phyloP scores from a whole-genome alignment of 345 rosid species.

The Salix arbutifolia region DNA sequence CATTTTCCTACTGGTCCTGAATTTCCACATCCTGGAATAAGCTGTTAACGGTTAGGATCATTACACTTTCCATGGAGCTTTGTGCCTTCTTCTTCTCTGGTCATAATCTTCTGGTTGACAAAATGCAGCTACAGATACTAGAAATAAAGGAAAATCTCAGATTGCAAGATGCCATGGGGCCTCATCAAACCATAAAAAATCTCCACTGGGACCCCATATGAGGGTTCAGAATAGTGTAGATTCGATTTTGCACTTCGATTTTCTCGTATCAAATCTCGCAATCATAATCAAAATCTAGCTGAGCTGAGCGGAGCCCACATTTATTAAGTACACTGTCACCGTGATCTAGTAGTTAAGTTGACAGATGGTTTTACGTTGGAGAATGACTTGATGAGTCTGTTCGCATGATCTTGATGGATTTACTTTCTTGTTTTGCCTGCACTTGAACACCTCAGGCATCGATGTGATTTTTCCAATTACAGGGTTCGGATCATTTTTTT shows the following conservation, averaged over 20 bases:
- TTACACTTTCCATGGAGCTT: neutral
- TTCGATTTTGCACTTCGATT: neutral
- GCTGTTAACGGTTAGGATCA: no score
- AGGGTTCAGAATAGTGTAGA: neutral
- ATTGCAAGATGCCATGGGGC: neutral
- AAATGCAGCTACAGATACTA: neutral
- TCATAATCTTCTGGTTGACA: neutral
- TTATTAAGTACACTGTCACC: neutral
- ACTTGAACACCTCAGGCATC: neutral
- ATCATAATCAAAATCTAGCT: neutral
- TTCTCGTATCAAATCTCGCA: neutral
- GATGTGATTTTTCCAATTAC: neutral
- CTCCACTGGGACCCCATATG: neutral
- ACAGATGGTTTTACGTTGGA: neutral
- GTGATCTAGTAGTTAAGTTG: neutral
- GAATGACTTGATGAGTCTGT: neutral
- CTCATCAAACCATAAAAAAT: neutral
- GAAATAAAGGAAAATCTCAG: neutral
- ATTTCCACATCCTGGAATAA: neutral
- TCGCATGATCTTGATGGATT: neutral
- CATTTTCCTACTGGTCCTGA: no score
- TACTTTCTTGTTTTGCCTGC: neutral
- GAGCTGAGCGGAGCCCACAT: conserved; percentile 11
- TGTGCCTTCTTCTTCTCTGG: neutral
- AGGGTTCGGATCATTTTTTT: no score